Conservation (phyloP, 768 basidiomycete species). For the Boletellus sp. region DNA sequence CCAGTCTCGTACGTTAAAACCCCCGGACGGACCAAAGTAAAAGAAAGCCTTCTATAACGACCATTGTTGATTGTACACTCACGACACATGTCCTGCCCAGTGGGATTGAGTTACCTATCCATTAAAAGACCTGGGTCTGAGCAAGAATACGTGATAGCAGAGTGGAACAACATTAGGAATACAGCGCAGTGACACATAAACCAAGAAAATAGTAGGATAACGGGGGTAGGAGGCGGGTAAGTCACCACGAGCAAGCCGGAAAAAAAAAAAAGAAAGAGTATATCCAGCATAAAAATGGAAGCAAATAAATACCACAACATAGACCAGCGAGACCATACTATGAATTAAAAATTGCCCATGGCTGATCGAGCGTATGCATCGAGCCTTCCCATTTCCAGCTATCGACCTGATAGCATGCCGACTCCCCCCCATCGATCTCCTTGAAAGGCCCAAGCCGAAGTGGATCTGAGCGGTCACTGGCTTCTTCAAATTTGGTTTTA, state of each 20-base stretch:
- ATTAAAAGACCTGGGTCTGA: conserved; percentile 34
- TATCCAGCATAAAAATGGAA: conserved; percentile 43
- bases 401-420: conserved; percentile 52
- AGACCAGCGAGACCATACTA: conserved; percentile 26
- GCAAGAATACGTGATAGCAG: conserved; percentile 50
- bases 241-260: conserved; percentile 24
- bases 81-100: conserved; percentile 9
- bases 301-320: conserved; percentile 39
- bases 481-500: conserved; percentile 54
- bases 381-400: conserved; percentile 74
- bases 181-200: conserved; percentile 46
- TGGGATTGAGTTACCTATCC: conserved; percentile 20
- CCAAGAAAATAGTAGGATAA: conserved; percentile 40
- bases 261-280: conserved; percentile 28
- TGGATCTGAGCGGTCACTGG: conserved; percentile 41
- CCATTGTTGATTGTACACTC: conserved; percentile 11
- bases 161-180: conserved; percentile 58
- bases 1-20: conserved; percentile 28
- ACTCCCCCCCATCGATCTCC: conserved; percentile 75
- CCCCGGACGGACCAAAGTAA: conserved; percentile 22
- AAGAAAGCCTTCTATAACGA: neutral
- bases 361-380: conserved; percentile 62
- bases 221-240: conserved; percentile 31
- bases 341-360: conserved; percentile 65
- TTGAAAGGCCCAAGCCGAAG: conserved; percentile 59